Conservation (phyloP, 345 rosid species). For the Laguncularia racemosa region DNA sequence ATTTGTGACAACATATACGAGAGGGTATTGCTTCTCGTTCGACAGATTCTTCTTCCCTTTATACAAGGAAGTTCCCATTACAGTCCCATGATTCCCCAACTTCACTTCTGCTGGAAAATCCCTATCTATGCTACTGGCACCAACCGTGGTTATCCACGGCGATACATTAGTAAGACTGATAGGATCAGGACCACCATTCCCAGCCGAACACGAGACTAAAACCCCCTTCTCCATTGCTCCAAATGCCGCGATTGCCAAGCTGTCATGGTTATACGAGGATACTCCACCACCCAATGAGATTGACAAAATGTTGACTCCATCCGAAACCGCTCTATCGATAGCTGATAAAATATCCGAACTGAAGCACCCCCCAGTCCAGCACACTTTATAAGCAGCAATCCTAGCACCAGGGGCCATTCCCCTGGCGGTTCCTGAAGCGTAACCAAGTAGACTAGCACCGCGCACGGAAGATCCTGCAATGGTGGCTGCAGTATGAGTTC, state of each 20-base stretch:
- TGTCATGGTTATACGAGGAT: conserved; percentile 44
- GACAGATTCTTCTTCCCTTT: conserved; percentile 34
- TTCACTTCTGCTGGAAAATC: conserved; percentile 55
- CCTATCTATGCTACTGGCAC: conserved; percentile 76
- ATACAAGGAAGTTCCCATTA: conserved; percentile 59
- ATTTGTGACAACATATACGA: conserved; percentile 52
- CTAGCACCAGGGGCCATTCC: conserved; percentile 83
- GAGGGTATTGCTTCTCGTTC: conserved; percentile 34
- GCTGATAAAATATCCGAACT: conserved; percentile 73
- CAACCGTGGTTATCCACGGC: conserved; percentile 82
- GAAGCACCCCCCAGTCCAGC: conserved; percentile 68
- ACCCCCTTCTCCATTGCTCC: conserved; percentile 91
- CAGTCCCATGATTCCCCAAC: conserved; percentile 33
- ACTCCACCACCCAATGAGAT: conserved; percentile 79
- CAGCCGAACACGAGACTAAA: conserved; percentile 65
- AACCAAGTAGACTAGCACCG: conserved; percentile 57
- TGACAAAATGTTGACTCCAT: conserved; percentile 68
- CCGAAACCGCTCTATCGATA: conserved; percentile 63
- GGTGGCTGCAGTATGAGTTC: conserved; percentile 78
- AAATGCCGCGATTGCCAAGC: conserved; percentile 62
- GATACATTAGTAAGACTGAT: conserved; percentile 60
- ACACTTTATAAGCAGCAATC: conserved; percentile 70
- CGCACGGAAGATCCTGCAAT: conserved; percentile 60
- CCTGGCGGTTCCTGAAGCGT: conserved; percentile 65
- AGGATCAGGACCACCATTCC: conserved; percentile 68